A percentile compares a stretch with the other conserved stretches of the same genome.
phyloP scores from a whole-genome alignment of 805 yeast genomes.

The Scheffersomyces coipomensis region DNA sequence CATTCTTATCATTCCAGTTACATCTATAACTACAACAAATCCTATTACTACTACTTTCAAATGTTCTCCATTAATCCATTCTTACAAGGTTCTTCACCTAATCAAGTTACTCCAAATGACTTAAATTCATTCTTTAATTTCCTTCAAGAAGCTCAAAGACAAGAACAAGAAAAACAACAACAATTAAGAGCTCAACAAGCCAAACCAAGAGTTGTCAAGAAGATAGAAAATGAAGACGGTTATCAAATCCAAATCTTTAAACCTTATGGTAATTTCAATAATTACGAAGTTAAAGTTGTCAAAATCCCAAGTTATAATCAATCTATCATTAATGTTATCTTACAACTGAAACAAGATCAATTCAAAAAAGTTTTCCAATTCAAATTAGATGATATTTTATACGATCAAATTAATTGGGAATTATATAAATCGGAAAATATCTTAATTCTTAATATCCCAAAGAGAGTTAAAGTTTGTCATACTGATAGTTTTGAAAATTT shows the following conservation, averaged over 20 bases:
- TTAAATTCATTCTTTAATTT: constrained; percentile 11
- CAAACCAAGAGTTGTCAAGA: constrained; percentile 24
- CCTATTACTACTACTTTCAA: no score
- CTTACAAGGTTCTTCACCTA: constrained; percentile 1
- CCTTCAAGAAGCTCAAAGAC: no score
- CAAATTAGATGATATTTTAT: constrained; percentile 25
- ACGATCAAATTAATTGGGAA: constrained; percentile 33
- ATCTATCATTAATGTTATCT: constrained; percentile 16
- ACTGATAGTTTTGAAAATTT: not conserved
- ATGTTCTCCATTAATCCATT: constrained; percentile 9
- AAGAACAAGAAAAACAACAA: constrained; percentile 5
- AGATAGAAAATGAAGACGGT: constrained; percentile 30
- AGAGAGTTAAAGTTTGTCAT: constrained; percentile 15
- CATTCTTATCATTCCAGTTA: no score
- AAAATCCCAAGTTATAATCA: constrained; percentile 10
- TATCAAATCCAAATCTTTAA: constrained; percentile 38
- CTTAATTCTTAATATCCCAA: constrained; percentile 36
- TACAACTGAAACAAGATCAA: constrained; percentile 22
- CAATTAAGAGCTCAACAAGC: not conserved
- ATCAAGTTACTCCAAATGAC: constrained; percentile 4
- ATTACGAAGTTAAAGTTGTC: constrained; percentile 29
- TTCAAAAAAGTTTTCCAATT: constrained; percentile 33
- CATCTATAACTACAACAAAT: no score
- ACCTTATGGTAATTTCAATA: constrained; percentile 28
- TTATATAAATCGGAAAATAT: constrained; percentile 26